Percentiles rank a stretch among this genome's conserved stretches.
Evolutionary conservation across 345 rosid species (phyloP).

Genomic region (Eucalyptus marginata): DNA sequence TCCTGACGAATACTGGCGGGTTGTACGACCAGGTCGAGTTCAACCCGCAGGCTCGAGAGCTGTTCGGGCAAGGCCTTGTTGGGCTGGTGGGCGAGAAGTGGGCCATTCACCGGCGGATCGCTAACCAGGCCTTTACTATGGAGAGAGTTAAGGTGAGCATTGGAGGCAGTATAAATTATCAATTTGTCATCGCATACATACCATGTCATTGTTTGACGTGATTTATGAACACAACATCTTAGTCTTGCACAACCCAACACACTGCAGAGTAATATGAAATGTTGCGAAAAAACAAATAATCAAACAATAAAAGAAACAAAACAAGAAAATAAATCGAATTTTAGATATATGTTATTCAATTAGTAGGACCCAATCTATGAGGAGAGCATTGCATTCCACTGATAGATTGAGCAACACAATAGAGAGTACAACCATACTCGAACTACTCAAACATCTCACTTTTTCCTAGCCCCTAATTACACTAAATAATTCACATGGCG

Average conservation of each 20-base stretch:
- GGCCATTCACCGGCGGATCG: constrained; percentile 55
- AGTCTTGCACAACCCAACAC: neutral
- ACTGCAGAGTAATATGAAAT: neutral
- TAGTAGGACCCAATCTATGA: neutral
- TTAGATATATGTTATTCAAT: neutral
- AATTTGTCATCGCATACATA: neutral
- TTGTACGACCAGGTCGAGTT: constrained; percentile 15
- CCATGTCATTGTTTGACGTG: neutral
- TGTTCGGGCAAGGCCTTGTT: constrained; percentile 56
- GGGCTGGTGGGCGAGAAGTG: constrained; percentile 54
- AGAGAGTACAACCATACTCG: neutral
- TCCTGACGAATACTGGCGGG: constrained; percentile 23
- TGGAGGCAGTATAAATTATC: neutral
- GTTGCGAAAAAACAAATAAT: neutral
- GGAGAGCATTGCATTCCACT: neutral
- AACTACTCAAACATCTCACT: neutral
- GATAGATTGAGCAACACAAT: neutral
- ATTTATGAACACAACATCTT: neutral
- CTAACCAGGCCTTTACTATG: constrained; percentile 48
- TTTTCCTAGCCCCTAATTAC: neutral
- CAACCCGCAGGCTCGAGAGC: constrained; percentile 45
- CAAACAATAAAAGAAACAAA: neutral
- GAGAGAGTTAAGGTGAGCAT: constrained; percentile 53
- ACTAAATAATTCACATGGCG: neutral
- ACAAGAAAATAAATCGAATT: neutral